Base-by-base conservation (phyloP, 2,329 filamentous ascomycete genomes). In the Exophiala dermatitidis region DNA sequence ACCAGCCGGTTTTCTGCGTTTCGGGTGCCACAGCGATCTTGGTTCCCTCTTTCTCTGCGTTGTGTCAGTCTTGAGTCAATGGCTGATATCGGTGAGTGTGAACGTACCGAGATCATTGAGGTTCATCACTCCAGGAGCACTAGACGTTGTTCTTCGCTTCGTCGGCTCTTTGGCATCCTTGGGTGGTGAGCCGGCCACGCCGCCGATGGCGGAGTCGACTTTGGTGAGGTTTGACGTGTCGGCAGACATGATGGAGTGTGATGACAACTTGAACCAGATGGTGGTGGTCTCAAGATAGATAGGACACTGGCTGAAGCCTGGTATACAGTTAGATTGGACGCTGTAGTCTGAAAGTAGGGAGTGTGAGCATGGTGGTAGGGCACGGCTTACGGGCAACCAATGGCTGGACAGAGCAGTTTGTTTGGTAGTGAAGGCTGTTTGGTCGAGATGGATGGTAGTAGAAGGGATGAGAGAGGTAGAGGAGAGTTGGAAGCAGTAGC, bases 1-100 rank as follows among this genome's bases (percentile, higher is more conserved):
- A 94, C 88, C 89, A 95, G 72, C 88, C 88, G 54, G 90, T 85
- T 73, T 84, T 85, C 71, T 94, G 89, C 51, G 89, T 94, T 74
- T 95, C 88, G 56, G 81, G 77, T 36, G 88, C 83, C 64, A 95
- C 84, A 65, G 83, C 68, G 53, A 95, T 77, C 58, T 86, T 80
- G 62, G 81, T 84, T 52, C 79, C 79, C 66, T 88, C 81, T 67
- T 83, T 82, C 73, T 90, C 89, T 94, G 69, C 8, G 4, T 4
- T 12, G 34, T 1, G 30, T 8, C 3, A 30, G 43, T 19, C 56
- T 50, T 60, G 48, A 36, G 45, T 42, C 26, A 34, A 32, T 8
- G 54, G 37, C 9, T 31, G 26, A 12, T 12, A 36, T 19, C 28
- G 12, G 33, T 5, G 40, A 6, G 29, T n/a, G 28, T 50, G n/a